A percentile compares a stretch with the other conserved stretches of the same genome.
These are phyloP conservation scores for Eruca vesicaria DNA, from an alignment of 441 rosid species.

Conservation along the genomic window DNA sequence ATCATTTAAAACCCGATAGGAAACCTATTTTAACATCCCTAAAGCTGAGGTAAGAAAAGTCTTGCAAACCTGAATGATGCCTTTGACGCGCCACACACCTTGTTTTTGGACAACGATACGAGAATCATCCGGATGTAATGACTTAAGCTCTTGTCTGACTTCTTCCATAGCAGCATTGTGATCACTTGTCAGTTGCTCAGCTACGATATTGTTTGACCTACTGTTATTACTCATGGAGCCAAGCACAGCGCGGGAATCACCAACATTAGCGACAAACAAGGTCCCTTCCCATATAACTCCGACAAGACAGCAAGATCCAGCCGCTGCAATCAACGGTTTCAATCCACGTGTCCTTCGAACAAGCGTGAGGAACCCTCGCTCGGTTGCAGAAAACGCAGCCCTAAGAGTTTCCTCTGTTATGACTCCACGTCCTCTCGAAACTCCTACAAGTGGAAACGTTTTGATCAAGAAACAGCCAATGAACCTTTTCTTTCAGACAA, in stretches of 20 bases:
- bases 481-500: background rate
- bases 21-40: no score
- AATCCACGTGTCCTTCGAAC: conserved; percentile 61
- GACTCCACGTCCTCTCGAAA: conserved; percentile 54
- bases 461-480: conserved; percentile 9
- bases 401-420: conserved; percentile 71
- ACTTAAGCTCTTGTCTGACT: conserved; percentile 84
- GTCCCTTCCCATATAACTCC: conserved; percentile 84
- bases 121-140: conserved; percentile 83
- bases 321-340: conserved; percentile 77
- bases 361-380: conserved; percentile 82
- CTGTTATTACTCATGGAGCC: conserved; percentile 41
- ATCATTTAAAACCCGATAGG: no score
- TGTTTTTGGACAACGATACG: conserved; percentile 76
- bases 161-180: conserved; percentile 87
- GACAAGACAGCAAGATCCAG: conserved; percentile 88
- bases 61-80: conserved; percentile 80
- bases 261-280: conserved; percentile 74
- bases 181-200: conserved; percentile 82
- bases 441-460: conserved; percentile 43
- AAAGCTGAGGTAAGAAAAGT: no score
- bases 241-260: conserved; percentile 92
- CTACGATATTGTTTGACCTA: conserved; percentile 61
- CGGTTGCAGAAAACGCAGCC: conserved; percentile 75
- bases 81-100: conserved; percentile 94